Evolutionary conservation across 78 protist species (phyloP).

Genomic region (Dictyostelium capitatum): DNA sequence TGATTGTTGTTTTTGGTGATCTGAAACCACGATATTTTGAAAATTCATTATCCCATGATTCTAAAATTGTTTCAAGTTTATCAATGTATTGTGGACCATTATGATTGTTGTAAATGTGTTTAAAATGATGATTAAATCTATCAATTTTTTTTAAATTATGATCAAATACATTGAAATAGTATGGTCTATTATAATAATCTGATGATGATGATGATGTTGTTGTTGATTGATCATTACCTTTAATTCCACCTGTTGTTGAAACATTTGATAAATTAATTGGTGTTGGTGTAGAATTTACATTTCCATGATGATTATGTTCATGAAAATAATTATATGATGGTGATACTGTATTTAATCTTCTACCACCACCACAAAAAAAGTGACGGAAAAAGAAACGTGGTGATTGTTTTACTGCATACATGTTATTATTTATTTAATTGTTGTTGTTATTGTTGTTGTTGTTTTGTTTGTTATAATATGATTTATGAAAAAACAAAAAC

Average conservation of each 20-base stretch:
- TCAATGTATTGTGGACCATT: neutral
- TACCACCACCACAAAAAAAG: neutral
- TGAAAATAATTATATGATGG: too few relatives aligned
- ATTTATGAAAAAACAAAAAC: too few relatives aligned
- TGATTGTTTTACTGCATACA: neutral
- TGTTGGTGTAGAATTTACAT: too few relatives aligned
- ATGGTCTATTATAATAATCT: constrained; percentile 2
- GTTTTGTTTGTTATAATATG: too few relatives aligned
- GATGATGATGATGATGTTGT: neutral
- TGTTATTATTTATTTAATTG: too few relatives aligned
- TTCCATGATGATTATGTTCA: too few relatives aligned
- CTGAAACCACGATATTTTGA: constrained; percentile 6
- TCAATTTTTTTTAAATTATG: neutral
- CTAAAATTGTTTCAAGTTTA: neutral
- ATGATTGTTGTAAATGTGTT: neutral
- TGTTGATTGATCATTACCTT: neutral
- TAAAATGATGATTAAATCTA: neutral
- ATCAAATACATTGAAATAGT: neutral
- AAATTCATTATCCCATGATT: neutral
- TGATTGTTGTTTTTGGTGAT: neutral
- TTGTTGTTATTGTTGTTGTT: too few relatives aligned
- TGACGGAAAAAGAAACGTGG: constrained; percentile 1
- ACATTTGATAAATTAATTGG: too few relatives aligned
- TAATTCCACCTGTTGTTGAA: too few relatives aligned
- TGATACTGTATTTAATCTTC: neutral